A percentile compares a stretch with the other conserved stretches of the same genome.
These are phyloP conservation scores for Debaryomycetaceae sp. DNA, from an alignment of 1,139 yeast species.

Conservation along the genomic window DNA sequence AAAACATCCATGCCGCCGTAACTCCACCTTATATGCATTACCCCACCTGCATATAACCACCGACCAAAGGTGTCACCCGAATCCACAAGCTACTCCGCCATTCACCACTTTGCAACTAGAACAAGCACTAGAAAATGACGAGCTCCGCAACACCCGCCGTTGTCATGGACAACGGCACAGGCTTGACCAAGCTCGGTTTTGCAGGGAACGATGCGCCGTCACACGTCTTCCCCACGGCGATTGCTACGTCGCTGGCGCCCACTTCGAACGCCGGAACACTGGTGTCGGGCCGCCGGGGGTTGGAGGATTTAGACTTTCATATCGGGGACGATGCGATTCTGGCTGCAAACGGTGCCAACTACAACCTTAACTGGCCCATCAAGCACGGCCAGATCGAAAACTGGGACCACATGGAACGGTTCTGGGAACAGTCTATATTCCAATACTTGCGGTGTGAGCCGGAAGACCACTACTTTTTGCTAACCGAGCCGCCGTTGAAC, in stretches of 20 bases:
- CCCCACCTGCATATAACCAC: too few relatives aligned
- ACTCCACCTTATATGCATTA: too few relatives aligned
- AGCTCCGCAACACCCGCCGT: conserved; percentile 80
- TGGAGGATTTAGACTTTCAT: conserved; percentile 88
- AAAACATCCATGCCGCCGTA: too few relatives aligned
- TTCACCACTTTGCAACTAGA: too few relatives aligned
- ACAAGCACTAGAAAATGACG: conserved; percentile 35
- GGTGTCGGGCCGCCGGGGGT: conserved; percentile 69
- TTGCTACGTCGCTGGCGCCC: conserved; percentile 60
- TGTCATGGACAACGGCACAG: conserved; percentile 98
- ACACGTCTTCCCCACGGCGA: conserved; percentile 94
- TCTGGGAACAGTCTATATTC: conserved; percentile 96
- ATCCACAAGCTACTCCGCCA: too few relatives aligned
- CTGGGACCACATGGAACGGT: conserved; percentile 99
- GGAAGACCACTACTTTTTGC: conserved; percentile 89
- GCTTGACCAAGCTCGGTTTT: conserved; percentile 91
- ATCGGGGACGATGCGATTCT: conserved; percentile 92
- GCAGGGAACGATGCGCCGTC: conserved; percentile 99
- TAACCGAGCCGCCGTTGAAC: conserved; percentile 96
- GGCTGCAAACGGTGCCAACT: conserved; percentile 85
- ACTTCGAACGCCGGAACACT: conserved; percentile 13
- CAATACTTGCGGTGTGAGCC: conserved; percentile 96
- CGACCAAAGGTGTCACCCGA: too few relatives aligned
- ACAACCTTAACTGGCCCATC: conserved; percentile 83
- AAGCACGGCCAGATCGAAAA: conserved; percentile 97